phyloP scores from a whole-genome alignment of 108 stramenopile genomes.

The Pseudonitzschia multiseries region DNA sequence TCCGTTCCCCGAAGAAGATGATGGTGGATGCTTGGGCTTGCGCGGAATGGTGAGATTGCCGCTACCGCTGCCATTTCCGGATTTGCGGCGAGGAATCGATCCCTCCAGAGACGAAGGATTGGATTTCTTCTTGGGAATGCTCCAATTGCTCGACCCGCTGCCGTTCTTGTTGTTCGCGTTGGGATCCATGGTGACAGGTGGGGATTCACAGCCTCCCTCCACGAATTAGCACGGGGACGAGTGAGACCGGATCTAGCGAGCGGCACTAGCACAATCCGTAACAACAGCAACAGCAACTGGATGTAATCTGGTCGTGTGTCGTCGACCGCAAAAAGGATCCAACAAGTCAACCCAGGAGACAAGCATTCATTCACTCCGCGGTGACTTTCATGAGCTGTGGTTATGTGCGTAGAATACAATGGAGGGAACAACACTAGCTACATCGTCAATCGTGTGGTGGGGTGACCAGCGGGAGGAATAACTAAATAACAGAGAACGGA shows the following conservation, averaged over 20 bases:
- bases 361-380: not conserved
- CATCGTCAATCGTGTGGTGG: too few species aligned
- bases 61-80: not conserved
- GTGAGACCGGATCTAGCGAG: not conserved
- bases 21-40: constrained; percentile 1
- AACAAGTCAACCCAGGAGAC: not conserved
- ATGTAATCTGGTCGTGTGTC: too few species aligned
- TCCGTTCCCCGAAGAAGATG: not conserved
- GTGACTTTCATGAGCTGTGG: not conserved
- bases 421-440: too few species aligned
- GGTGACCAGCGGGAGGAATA: too few species aligned
- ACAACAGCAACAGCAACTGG: too few species aligned
- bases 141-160: constrained; percentile 5
- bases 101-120: not conserved
- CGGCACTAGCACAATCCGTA: too few species aligned
- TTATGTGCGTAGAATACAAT: not conserved
- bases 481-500: not conserved
- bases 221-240: not conserved
- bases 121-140: constrained; percentile 11
- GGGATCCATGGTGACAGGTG: not conserved
- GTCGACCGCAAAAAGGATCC: not conserved
- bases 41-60: not conserved
- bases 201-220: not conserved
- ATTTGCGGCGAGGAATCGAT: constrained; percentile 9
- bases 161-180: not conserved